Evolutionary conservation across 2,329 filamentous ascomycete species (phyloP), one percentile per base, ranked within the genome.

Genomic region (Aspergillus intermedius): DNA sequence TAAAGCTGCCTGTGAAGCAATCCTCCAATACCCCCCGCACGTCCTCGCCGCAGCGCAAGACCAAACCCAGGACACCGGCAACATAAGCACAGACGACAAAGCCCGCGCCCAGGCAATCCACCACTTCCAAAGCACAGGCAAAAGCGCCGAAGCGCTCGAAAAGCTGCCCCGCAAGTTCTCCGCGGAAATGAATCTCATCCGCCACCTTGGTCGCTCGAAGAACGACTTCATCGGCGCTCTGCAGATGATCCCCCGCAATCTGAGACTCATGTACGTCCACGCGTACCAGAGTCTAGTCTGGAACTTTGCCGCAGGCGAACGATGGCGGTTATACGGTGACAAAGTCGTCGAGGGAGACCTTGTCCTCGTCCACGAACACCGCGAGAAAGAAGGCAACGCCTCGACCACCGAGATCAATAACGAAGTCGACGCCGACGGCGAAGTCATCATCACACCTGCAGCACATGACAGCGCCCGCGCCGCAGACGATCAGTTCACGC

Each of bases 241-340:
- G 45, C 80, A 86, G 62, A 78, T 80, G 47, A 91, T 98, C 53
- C 87, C 86, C 21, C 80, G 91, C 15, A 88, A 87, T 44, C 76
- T 97, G 59, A 82, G 90, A 40, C 81, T 89, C 50, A 96, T 98
- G 87, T 98, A 97, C 65, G 84, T 95, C 13, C 93, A 98, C 67
- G 91, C 93, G 4, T 97, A 96, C 70, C 93, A 98, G 68, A 95
- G 88, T 5, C 80, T 90, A 34, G 84, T 98, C 7, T 98, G 91
- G 91, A 98, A 98, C 71, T 81, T 83, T 56, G 87, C 83, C 10
- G 88, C 83, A 1, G 89, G 87, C 55, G 82, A 86, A 58, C 86
- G 93, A 42, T 95, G 89, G 86, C 80, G 83, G 39, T 73, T 81
- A 2, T 86, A 86, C 63, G 90, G 91, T 45, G 69, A 77, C 50